Evolutionary conservation across 495 filamentous ascomycete genomes (phyloP).

Genomic region (Letharia columbiana): DNA sequence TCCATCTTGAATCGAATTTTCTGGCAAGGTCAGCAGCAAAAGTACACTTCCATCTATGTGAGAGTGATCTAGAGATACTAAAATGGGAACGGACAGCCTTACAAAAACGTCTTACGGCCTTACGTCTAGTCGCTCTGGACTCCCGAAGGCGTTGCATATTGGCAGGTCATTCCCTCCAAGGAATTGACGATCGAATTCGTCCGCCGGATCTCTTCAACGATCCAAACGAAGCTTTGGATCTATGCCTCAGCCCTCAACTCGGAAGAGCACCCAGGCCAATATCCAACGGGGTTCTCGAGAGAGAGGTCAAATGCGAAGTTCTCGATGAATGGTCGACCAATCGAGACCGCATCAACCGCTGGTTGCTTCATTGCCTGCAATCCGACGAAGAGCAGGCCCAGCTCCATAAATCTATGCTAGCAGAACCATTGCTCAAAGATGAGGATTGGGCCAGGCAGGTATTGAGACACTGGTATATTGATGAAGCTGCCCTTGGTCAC

Average conservation of each 20-base stretch:
- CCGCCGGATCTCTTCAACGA: neutral
- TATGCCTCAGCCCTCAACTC: neutral
- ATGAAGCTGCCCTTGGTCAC: slow-evolving; percentile 16
- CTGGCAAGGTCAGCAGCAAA: neutral
- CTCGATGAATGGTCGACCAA: slow-evolving; percentile 16
- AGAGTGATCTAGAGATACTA: slow-evolving; percentile 11
- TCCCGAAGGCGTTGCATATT: slow-evolving; percentile 6
- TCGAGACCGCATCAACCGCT: slow-evolving; percentile 18
- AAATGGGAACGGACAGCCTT: slow-evolving; percentile 5
- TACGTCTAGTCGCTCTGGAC: neutral
- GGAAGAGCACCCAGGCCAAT: neutral
- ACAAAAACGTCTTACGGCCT: slow-evolving; percentile 1
- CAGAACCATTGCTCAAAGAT: neutral
- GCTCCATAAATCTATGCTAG: slow-evolving; percentile 14
- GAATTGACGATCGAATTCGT: slow-evolving; percentile 10
- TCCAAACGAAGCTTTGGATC: neutral
- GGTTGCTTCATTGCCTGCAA: slow-evolving; percentile 14
- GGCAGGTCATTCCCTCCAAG: slow-evolving; percentile 6
- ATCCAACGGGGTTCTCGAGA: neutral
- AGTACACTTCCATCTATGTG: neutral
- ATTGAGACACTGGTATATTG: slow-evolving; percentile 22
- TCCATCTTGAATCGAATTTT: slow-evolving; percentile 6
- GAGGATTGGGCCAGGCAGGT: slow-evolving; percentile 20
- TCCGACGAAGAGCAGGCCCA: slow-evolving; percentile 9
- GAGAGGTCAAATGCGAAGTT: neutral